Conservation (phyloP, 371 early-diverging fungal species). For the Rhizopus sp. region DNA sequence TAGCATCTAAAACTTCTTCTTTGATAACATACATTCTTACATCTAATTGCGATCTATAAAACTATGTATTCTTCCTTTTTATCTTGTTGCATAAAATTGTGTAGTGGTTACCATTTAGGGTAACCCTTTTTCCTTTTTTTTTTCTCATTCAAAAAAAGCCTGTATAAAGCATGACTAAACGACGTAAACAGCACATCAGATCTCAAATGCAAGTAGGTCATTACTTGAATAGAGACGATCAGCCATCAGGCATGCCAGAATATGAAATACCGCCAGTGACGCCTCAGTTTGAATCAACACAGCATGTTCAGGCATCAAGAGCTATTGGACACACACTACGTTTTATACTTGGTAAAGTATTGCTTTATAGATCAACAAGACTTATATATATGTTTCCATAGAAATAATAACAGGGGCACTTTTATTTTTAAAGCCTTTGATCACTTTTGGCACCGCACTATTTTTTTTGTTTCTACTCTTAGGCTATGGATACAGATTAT, state of each 20-base stretch:
- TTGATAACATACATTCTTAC: no score
- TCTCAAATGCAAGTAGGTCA: background rate
- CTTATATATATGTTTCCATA: background rate
- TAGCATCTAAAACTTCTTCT: no score
- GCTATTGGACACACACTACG: background rate
- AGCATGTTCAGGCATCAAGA: background rate
- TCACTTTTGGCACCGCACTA: constrained; percentile 9
- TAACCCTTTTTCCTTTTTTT: background rate
- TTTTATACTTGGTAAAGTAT: background rate
- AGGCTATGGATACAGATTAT: constrained; percentile 14
- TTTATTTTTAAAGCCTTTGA: constrained; percentile 22
- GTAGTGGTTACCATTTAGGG: background rate
- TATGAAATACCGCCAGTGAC: background rate
- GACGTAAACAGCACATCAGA: background rate
- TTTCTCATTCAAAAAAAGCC: background rate
- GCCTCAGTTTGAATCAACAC: background rate
- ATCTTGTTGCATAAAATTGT: no score
- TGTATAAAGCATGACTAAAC: background rate
- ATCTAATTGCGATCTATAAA: no score
- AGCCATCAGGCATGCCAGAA: background rate
- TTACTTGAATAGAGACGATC: background rate
- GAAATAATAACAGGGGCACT: constrained; percentile 20
- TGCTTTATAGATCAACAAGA: background rate
- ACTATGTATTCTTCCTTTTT: no score
- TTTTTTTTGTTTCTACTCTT: constrained; percentile 11